Evolutionary conservation across 306 rosid genomes (phyloP), one percentile per base, ranked within the genome.

Genomic region (Cicer chorassanicum): DNA sequence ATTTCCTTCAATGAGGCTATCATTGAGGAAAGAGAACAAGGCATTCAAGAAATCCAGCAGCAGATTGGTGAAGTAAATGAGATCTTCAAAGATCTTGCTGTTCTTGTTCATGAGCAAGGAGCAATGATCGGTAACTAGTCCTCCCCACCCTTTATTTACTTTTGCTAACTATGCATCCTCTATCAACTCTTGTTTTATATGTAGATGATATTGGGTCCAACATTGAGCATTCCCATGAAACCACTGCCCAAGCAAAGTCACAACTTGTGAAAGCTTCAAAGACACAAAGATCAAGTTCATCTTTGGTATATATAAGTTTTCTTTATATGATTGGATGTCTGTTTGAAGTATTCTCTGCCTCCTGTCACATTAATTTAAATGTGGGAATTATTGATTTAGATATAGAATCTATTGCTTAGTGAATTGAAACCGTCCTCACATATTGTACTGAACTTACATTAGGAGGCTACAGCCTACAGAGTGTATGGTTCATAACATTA

Each of bases 51-150:
- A 87, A 86, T 93, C 76, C 98, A 93, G 86, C 86, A 86, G 11
- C 98, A 91, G 86, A 93, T 93, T 84, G 97, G 97, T 36, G 98
- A 93, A 87, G 98, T 93, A 62, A 91, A 88, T 82, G 98, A 91
- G 81, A 91, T 93, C 70, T 91, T 93, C 80, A 93, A 91, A 85
- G 98, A 93, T 89, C 95, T 93, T 40, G 97, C 98, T 3, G 91
- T 89, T 39, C 86, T 93, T 75, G 98, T 93, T 41, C 98, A 91
- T 51, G 98, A 89, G 87, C 98, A 93, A 83, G 98, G 98, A 79
- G 68, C 91, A 53, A 87, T 91, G 88, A 93, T 93, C 51, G 97
- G 98, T 91, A 78, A 83, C 75, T 51, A 15, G 8, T 49, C 12
- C 18, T 57, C 73, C 40, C 48, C 50, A 14, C 12, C 55, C 38